A percentile compares a stretch with the other conserved stretches of the same genome.
Conservation (phyloP, 805 yeast species). For the Saccharomycopsis schoenii region DNA sequence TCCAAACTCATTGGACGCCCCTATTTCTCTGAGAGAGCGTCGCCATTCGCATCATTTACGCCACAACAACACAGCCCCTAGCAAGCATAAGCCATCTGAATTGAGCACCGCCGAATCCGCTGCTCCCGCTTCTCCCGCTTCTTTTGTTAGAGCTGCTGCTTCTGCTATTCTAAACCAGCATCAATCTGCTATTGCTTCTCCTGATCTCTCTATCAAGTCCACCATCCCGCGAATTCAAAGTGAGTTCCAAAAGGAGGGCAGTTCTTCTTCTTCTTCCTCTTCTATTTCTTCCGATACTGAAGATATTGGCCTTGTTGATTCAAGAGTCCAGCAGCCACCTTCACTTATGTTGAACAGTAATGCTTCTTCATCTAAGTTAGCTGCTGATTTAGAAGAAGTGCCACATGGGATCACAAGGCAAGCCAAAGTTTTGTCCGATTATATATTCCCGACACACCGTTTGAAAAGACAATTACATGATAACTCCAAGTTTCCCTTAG, state of each 20-base stretch:
- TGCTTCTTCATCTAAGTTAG: neutral
- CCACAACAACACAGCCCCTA: neutral
- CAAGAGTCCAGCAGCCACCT: neutral
- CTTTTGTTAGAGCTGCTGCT: too few relatives aligned
- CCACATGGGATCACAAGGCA: slow-evolving; percentile 92
- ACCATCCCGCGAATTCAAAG: slow-evolving; percentile 12
- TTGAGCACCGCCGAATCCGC: too few relatives aligned
- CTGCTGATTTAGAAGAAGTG: slow-evolving; percentile 65
- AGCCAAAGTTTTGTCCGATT: slow-evolving; percentile 57
- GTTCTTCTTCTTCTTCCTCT: neutral
- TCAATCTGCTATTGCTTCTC: neutral
- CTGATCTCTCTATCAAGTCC: neutral
- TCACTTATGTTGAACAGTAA: neutral
- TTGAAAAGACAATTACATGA: slow-evolving; percentile 61
- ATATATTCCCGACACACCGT: slow-evolving; percentile 82
- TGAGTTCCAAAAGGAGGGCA: slow-evolving; percentile 6
- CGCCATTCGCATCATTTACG: slow-evolving; percentile 20
- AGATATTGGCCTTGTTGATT: neutral
- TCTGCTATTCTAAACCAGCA: too few relatives aligned
- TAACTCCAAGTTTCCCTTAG: slow-evolving; percentile 76
- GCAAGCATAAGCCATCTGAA: neutral
- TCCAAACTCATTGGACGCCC: slow-evolving; percentile 64
- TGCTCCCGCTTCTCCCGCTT: too few relatives aligned
- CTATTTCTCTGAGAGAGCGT: slow-evolving; percentile 39
- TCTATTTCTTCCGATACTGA: neutral